These are phyloP conservation scores for Plenodomus lindquistii DNA, from an alignment of 2,329 filamentous ascomycete species.

Conservation along the genomic window DNA sequence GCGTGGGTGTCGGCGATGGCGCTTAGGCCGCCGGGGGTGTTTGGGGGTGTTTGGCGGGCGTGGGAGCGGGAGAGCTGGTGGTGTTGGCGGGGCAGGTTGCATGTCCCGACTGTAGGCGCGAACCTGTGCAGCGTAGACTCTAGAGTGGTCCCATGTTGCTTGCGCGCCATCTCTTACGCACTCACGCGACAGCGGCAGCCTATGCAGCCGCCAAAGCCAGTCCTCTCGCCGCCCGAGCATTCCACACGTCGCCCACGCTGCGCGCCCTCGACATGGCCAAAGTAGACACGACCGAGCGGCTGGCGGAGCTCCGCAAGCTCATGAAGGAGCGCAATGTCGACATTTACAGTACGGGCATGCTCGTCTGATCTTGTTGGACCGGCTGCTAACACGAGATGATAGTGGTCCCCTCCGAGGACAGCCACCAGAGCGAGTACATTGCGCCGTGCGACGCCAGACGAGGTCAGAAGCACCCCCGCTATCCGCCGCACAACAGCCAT, in stretches of 20 bases:
- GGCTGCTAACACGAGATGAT: slow-evolving; percentile 42
- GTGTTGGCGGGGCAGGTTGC: slow-evolving; percentile 25
- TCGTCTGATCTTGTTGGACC: not conserved
- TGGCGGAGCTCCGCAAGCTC: slow-evolving; percentile 75
- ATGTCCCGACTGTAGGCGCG: slow-evolving; percentile 25
- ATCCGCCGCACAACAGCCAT: slow-evolving; percentile 21
- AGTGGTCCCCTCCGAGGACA: slow-evolving; percentile 97
- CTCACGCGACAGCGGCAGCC: slow-evolving; percentile 30
- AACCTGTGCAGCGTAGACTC: slow-evolving; percentile 3
- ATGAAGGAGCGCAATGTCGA: slow-evolving; percentile 89
- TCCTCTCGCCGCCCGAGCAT: slow-evolving; percentile 21
- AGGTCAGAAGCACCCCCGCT: slow-evolving; percentile 50
- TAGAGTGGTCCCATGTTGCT: slow-evolving; percentile 29
- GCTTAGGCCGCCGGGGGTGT: slow-evolving; percentile 5
- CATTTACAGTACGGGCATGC: slow-evolving; percentile 72
- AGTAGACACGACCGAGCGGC: slow-evolving; percentile 76
- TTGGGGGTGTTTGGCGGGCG: not conserved
- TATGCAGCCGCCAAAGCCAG: slow-evolving; percentile 28
- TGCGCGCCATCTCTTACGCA: slow-evolving; percentile 33
- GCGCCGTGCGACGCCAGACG: slow-evolving; percentile 91
- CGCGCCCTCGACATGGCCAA: slow-evolving; percentile 67
- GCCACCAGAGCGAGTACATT: slow-evolving; percentile 97
- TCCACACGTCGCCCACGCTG: slow-evolving; percentile 36
- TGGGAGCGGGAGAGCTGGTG: slow-evolving; percentile 11
- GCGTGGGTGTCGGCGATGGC: slow-evolving; percentile 4